Conservation (phyloP, 2,329 filamentous ascomycete genomes). For the Phialocephala subalpina region DNA sequence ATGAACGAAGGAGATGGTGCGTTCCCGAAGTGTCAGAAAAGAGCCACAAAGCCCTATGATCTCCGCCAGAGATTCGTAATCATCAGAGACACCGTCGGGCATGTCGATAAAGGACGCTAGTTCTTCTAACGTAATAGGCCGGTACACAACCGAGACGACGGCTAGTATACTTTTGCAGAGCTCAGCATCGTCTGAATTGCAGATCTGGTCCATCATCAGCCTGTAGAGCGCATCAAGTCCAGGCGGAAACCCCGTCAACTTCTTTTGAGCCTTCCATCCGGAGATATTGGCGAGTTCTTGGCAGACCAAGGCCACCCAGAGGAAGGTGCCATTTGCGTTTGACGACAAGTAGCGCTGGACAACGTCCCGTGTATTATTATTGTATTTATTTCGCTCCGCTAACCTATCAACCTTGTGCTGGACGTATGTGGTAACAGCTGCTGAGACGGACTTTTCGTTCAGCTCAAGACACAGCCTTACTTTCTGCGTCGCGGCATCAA, state of each 20-base stretch:
- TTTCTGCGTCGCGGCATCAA: too few species aligned
- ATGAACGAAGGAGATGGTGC: constrained; percentile 42
- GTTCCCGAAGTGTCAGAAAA: constrained; percentile 41
- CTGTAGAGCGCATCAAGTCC: constrained; percentile 39
- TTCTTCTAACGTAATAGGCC: constrained; percentile 36
- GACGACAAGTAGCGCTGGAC: background rate
- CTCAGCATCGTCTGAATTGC: constrained; percentile 19
- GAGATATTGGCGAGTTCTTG: constrained; percentile 31
- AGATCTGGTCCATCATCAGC: constrained; percentile 41
- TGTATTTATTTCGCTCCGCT: too few species aligned
- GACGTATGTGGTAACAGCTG: too few species aligned
- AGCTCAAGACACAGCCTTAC: too few species aligned
- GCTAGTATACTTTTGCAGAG: constrained; percentile 34
- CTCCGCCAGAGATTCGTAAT: constrained; percentile 46
- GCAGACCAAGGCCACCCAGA: constrained; percentile 53
- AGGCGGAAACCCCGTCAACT: constrained; percentile 38
- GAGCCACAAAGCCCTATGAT: constrained; percentile 45
- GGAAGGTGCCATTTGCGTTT: constrained; percentile 45
- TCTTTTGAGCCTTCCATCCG: constrained; percentile 8
- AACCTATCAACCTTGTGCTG: too few species aligned
- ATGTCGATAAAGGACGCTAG: constrained; percentile 30
- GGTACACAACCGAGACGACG: constrained; percentile 27
- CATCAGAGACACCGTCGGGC: constrained; percentile 21
- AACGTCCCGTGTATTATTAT: too few species aligned
- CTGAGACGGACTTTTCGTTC: too few species aligned